Conservation (phyloP, 805 yeast species). For the Cyberlindnera mississippiensis region DNA sequence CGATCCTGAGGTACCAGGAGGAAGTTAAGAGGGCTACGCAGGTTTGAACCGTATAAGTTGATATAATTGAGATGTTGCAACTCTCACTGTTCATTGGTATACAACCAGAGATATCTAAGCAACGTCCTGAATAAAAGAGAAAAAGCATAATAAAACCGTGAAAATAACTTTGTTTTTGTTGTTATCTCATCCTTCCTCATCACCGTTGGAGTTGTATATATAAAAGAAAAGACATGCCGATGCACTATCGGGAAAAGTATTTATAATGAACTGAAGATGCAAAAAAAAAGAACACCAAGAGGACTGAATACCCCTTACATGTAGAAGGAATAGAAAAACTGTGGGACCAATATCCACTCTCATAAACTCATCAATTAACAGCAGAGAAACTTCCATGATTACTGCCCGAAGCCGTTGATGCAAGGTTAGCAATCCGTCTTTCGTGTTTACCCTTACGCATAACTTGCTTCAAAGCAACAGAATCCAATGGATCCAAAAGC, state of each 20-base stretch:
- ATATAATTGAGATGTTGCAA: no score
- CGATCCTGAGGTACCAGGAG: constrained; percentile 42
- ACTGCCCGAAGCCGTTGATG: constrained; percentile 23
- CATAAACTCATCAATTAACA: constrained; percentile 2
- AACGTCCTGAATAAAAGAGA: no score
- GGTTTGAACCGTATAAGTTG: neutral
- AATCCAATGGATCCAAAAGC: constrained; percentile 87
- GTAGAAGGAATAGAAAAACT: neutral
- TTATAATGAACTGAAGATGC: constrained; percentile 8
- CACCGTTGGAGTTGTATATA: no score
- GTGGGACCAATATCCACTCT: neutral
- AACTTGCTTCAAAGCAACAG: constrained; percentile 88
- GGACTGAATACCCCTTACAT: neutral
- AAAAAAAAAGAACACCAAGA: neutral
- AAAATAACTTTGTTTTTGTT: no score
- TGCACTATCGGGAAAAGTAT: constrained; percentile 1
- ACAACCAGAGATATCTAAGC: no score
- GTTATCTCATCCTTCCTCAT: no score
- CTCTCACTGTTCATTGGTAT: no score
- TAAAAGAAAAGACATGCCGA: no score
- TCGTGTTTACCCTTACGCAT: constrained; percentile 93
- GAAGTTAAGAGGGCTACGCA: constrained; percentile 7
- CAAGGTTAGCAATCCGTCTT: constrained; percentile 56
- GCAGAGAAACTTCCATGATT: constrained; percentile 23
- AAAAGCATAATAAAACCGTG: no score